Evolutionary conservation across 208 protist genomes (phyloP).

Genomic region (Acanthamoeba royreba): DNA sequence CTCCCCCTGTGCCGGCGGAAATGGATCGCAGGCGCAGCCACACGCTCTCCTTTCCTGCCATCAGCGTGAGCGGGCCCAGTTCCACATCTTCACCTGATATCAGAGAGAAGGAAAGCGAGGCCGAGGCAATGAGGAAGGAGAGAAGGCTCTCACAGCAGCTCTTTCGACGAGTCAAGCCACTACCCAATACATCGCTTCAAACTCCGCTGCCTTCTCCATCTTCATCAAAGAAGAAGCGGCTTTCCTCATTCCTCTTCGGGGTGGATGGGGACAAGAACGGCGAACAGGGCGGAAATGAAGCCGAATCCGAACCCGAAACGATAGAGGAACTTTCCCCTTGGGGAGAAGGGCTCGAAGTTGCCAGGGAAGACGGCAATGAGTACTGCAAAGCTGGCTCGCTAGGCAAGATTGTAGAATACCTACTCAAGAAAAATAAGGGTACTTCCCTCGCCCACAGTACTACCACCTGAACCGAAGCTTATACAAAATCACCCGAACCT

Average conservation of each 20-base stretch:
- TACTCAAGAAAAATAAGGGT: not conserved
- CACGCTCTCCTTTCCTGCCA: not conserved
- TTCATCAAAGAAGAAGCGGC: not conserved
- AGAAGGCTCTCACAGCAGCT: not conserved
- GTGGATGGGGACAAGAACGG: not conserved
- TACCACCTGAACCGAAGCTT: too few species aligned
- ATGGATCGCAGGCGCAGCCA: not conserved
- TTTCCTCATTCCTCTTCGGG: not conserved
- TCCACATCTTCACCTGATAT: not conserved
- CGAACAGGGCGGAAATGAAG: not conserved
- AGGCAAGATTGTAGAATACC: slow-evolving; percentile 16
- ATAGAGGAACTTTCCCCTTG: not conserved
- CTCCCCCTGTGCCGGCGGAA: not conserved
- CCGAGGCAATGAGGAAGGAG: not conserved
- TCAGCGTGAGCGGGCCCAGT: not conserved
- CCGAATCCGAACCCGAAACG: not conserved
- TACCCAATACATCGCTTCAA: too few species aligned
- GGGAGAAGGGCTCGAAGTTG: not conserved
- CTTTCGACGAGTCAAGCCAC: not conserved
- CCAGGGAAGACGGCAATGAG: not conserved
- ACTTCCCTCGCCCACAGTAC: not conserved
- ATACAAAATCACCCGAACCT: not conserved
- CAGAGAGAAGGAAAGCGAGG: not conserved
- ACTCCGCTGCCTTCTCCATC: not conserved
- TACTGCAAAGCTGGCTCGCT: not conserved